Evolutionary conservation across 2,329 filamentous ascomycete genomes (phyloP).

Genomic region (Tolypocladium cylindrosporum): DNA sequence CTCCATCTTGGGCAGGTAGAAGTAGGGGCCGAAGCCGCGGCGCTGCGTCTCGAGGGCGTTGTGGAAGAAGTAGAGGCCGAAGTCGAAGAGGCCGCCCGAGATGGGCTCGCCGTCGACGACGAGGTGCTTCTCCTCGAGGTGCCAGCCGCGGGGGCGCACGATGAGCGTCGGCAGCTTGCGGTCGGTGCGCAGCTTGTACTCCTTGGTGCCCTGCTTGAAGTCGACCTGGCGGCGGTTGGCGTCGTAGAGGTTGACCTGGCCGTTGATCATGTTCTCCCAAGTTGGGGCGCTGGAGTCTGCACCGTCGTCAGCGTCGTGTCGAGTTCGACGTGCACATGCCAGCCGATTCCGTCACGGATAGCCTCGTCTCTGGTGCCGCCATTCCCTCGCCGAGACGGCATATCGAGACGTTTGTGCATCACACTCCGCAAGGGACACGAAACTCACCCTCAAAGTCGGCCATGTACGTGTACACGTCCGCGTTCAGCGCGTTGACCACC

Average conservation of each 20-base stretch:
- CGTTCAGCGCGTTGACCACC: constrained; percentile 95
- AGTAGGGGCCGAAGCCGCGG: constrained; percentile 84
- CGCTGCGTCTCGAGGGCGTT: constrained; percentile 84
- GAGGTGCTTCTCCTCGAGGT: constrained; percentile 96
- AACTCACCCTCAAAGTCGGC: constrained; percentile 88
- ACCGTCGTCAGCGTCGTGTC: constrained; percentile 5
- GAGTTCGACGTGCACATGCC: background rate
- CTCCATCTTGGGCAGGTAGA: constrained; percentile 97
- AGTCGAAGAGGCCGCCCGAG: constrained; percentile 88
- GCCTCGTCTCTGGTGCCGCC: background rate
- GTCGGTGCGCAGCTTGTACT: constrained; percentile 95
- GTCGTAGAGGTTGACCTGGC: constrained; percentile 95
- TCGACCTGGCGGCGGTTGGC: constrained; percentile 89
- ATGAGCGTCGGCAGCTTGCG: constrained; percentile 79
- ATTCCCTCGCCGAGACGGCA: background rate
- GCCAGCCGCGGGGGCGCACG: constrained; percentile 91
- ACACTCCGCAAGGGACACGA: background rate
- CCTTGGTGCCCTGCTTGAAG: constrained; percentile 91
- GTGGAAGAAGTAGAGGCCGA: constrained; percentile 98
- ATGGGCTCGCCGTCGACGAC: constrained; percentile 92
- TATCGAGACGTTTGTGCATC: background rate
- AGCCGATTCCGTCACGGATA: background rate
- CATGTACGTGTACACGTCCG: constrained; percentile 98
- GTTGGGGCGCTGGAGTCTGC: constrained; percentile 89
- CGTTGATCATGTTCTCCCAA: constrained; percentile 99